Conservation (phyloP, 75 land plant species). For the Cunninghamia lanceolata region DNA sequence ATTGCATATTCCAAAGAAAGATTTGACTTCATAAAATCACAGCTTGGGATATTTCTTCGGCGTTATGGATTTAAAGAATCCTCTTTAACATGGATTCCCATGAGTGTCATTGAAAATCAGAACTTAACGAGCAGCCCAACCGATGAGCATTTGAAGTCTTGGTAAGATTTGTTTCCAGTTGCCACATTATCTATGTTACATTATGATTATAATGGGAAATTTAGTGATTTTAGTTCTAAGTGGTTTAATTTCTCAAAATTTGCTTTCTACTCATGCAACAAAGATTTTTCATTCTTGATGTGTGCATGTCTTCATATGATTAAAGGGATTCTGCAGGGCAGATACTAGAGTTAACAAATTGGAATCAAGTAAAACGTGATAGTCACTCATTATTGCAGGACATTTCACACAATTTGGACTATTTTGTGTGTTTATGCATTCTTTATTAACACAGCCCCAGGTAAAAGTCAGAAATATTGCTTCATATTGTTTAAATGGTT, state of each 20-base stretch:
- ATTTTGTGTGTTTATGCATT: background rate
- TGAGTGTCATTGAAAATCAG: slow-evolving; percentile 88
- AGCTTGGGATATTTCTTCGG: slow-evolving; percentile 67
- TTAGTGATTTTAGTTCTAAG: background rate
- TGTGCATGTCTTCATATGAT: background rate
- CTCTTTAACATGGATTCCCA: slow-evolving; percentile 69
- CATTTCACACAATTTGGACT: background rate
- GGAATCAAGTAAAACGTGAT: background rate
- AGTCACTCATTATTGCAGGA: background rate
- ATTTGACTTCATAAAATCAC: slow-evolving; percentile 65
- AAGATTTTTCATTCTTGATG: background rate
- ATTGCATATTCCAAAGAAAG: slow-evolving; percentile 80
- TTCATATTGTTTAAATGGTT: no score
- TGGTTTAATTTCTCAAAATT: background rate
- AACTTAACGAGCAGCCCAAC: slow-evolving; percentile 65
- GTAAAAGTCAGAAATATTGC: no score
- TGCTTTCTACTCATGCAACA: background rate
- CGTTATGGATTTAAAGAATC: slow-evolving; percentile 88
- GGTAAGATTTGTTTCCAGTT: slow-evolving; percentile 49
- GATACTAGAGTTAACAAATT: background rate
- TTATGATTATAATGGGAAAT: background rate
- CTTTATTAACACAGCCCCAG: background rate
- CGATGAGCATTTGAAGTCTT: slow-evolving; percentile 55
- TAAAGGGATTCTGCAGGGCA: background rate
- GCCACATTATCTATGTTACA: background rate